Evolutionary conservation across 2,329 filamentous ascomycete genomes (phyloP), one percentile per base, ranked within the genome.

Genomic region (Stylonectria norvegica): DNA sequence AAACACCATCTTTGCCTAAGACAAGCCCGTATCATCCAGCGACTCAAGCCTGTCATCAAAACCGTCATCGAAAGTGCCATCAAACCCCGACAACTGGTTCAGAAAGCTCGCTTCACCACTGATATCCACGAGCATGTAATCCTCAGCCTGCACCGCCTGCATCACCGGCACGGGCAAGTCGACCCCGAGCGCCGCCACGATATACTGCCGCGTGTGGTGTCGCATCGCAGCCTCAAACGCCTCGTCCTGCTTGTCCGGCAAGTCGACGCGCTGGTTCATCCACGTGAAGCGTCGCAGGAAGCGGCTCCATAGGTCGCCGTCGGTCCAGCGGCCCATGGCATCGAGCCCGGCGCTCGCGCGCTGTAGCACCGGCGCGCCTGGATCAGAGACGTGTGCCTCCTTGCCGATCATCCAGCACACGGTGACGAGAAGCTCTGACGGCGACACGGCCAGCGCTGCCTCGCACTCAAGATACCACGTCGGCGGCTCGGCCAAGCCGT

Each of bases 341-440:
- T 36, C 37, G 23, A 38, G 48, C 3, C 43, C 42, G 8, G 34
- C 30, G 5, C 31, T 34, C 7, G 54, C 50, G 14, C 36, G 35
- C 12, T 34, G 15, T 17, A 57, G 42, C 17, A 57, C 18, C 4
- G 38, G 31, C 5, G 22, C 15, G 23, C 9, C 3, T 3, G n/a
- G 18, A 12, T 40, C 40, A 2, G 28, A 12, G 11, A 15, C 12
- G 9, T 27, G 27, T 4, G 30, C 20, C 19, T 54, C 45, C 9
- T 38, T 38, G 17, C 54, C 44, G 38, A 57, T 45, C 43, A 57
- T 50, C 54, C 54, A 57, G 6, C 46, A 52, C 5, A 57, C 25
- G 4, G 39, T 56, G 18, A 48, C 45, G n/a, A 57, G 52, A 15
- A 57, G 52, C 40, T 57, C 54, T 3, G 54, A 51, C 9, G 54